These are phyloP conservation scores for Zea luxurians DNA, from an alignment of 176 grass and related monocot genomes.

Conservation along the genomic window DNA sequence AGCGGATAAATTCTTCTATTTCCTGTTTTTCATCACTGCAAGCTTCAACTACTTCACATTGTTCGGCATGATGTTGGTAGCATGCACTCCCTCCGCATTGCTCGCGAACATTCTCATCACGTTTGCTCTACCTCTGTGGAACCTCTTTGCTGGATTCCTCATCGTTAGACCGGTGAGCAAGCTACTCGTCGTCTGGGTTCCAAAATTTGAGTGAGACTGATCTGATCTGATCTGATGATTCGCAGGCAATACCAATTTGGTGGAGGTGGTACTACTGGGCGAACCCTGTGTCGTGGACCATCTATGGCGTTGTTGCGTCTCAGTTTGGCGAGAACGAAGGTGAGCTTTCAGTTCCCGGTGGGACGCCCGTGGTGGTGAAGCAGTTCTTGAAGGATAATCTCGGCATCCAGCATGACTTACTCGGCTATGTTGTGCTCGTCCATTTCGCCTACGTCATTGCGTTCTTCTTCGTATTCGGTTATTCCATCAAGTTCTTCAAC, in stretches of 20 bases:
- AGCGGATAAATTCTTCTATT: slow-evolving; percentile 67
- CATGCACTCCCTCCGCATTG: slow-evolving; percentile 60
- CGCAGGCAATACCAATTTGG: slow-evolving; percentile 73
- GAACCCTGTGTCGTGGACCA: slow-evolving; percentile 76
- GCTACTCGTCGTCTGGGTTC: not conserved
- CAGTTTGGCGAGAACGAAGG: slow-evolving; percentile 52
- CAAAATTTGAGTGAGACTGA: not conserved
- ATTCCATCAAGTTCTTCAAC: slow-evolving; percentile 77
- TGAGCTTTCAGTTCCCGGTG: slow-evolving; percentile 44
- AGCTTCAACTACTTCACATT: slow-evolving; percentile 78
- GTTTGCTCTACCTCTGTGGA: slow-evolving; percentile 74
- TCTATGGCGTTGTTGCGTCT: slow-evolving; percentile 66
- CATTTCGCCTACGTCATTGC: slow-evolving; percentile 58
- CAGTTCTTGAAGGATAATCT: slow-evolving; percentile 50
- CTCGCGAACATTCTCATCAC: slow-evolving; percentile 57
- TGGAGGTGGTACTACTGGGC: slow-evolving; percentile 99
- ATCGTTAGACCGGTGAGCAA: slow-evolving; percentile 60
- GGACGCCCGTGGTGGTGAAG: slow-evolving; percentile 24
- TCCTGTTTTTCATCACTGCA: slow-evolving; percentile 69
- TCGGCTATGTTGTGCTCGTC: slow-evolving; percentile 56
- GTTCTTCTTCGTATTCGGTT: slow-evolving; percentile 76
- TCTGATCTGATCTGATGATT: not conserved
- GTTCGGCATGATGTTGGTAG: slow-evolving; percentile 80
- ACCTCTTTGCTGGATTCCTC: slow-evolving; percentile 77
- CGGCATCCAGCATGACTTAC: slow-evolving; percentile 57